A percentile compares a stretch with the other conserved stretches of the same genome.
phyloP scores from a whole-genome alignment of 768 basidiomycete genomes.

The Lactifluus piperatus region DNA sequence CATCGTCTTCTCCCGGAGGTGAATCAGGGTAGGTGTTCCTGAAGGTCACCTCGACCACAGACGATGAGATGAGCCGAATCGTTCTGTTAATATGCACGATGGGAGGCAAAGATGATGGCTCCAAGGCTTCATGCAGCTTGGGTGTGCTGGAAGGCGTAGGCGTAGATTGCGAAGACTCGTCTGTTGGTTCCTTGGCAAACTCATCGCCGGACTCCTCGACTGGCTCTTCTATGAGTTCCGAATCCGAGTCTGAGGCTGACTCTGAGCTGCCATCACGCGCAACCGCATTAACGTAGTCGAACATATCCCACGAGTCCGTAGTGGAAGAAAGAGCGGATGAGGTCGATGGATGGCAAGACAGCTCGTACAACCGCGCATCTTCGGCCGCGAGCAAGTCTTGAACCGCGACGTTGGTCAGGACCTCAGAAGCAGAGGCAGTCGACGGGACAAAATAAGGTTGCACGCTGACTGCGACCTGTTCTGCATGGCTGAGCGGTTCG shows the following conservation, averaged over 20 bases:
- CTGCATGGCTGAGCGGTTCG: neutral
- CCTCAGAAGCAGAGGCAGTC: constrained; percentile 11
- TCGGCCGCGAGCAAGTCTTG: constrained; percentile 4
- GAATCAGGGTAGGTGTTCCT: neutral
- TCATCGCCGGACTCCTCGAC: neutral
- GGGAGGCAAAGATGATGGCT: neutral
- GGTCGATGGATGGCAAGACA: neutral
- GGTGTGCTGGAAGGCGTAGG: neutral
- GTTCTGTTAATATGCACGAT: neutral
- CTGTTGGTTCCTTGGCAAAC: too few species aligned
- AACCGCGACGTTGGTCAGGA: constrained; percentile 6
- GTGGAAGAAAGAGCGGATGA: neutral
- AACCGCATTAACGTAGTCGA: neutral
- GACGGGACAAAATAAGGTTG: constrained; percentile 9
- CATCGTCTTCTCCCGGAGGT: neutral
- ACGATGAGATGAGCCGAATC: neutral
- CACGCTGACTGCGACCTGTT: neutral
- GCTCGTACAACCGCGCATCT: neutral
- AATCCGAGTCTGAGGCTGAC: neutral
- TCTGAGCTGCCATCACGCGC: neutral
- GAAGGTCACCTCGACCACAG: neutral
- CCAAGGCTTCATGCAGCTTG: neutral
- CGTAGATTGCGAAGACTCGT: neutral
- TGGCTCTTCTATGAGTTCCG: neutral
- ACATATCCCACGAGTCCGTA: neutral